A percentile compares a stretch with the other conserved stretches of the same genome.
These are phyloP conservation scores for Penium margaritaceum DNA, from an alignment of 139 green algal genomes.

Conservation along the genomic window DNA sequence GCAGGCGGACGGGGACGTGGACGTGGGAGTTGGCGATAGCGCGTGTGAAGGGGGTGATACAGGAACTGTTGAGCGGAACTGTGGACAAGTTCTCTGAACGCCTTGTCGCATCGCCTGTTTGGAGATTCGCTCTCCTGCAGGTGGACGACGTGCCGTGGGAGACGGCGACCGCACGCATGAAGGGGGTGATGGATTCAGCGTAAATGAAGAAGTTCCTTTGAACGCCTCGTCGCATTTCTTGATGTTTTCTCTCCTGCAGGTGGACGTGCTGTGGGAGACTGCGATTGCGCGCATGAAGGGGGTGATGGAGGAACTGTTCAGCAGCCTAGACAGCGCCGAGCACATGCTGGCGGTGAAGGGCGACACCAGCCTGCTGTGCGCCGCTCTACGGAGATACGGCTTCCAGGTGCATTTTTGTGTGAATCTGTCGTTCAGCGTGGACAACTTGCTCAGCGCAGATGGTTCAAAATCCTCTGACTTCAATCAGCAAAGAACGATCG, in stretches of 20 bases:
- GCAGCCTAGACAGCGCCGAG: constrained; percentile 6
- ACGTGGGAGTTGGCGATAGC: too few species aligned
- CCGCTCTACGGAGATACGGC: constrained; percentile 15
- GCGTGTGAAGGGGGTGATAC: too few species aligned
- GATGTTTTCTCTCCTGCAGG: constrained; percentile 13
- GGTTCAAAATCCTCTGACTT: too few species aligned
- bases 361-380: constrained; percentile 29
- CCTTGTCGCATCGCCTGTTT: too few species aligned
- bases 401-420: constrained; percentile 1
- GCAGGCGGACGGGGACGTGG: too few species aligned
- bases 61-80: too few species aligned
- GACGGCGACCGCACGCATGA: constrained; percentile 19
- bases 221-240: background rate
- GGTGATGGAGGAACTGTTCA: constrained; percentile 40
- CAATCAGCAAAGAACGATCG: too few species aligned
- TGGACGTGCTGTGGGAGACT: constrained; percentile 40
- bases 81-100: too few species aligned
- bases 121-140: too few species aligned
- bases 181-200: constrained; percentile 29
- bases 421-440: too few species aligned
- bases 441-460: too few species aligned
- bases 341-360: constrained; percentile 42
- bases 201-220: too few species aligned
- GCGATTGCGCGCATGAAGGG: constrained; percentile 18
- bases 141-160: constrained; percentile 48